phyloP scores from a whole-genome alignment of 129 eudicot genomes.

The Ambrosia trifida region DNA sequence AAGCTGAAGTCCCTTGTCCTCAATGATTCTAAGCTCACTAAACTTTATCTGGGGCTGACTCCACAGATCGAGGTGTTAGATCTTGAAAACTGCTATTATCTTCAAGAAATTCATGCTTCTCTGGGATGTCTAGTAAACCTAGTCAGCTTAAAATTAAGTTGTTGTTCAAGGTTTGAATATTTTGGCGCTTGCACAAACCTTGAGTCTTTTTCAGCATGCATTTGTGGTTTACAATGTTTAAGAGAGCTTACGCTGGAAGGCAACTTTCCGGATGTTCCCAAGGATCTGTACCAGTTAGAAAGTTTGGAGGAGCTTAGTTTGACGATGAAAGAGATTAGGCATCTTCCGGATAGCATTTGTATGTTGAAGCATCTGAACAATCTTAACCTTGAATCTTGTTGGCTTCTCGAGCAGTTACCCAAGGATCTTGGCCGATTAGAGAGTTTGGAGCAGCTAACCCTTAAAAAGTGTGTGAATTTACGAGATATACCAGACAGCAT shows the following conservation, averaged over 20 bases:
- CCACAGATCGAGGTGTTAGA: background rate
- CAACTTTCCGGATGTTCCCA: background rate
- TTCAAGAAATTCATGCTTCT: no score
- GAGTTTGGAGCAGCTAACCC: background rate
- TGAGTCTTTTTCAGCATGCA: background rate
- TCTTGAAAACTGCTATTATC: no score
- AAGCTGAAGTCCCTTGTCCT: background rate
- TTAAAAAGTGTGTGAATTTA: background rate
- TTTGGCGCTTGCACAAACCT: conserved; percentile 17
- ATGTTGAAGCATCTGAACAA: conserved; percentile 1
- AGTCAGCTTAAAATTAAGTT: no score
- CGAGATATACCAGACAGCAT: background rate
- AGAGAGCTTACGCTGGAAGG: background rate
- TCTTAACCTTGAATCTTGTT: background rate
- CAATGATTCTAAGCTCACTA: background rate
- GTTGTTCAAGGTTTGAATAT: no score
- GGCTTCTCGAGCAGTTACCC: background rate
- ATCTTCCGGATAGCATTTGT: background rate
- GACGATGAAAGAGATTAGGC: background rate
- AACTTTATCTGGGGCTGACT: background rate
- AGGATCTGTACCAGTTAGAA: background rate
- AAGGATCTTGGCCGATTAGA: conserved; percentile 16
- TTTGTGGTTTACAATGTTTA: conserved; percentile 4
- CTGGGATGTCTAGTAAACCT: no score
- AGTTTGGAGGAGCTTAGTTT: background rate